Percentiles rank a stretch among this genome's conserved stretches.
These are phyloP conservation scores for Thalassiosira mediterranea DNA, from an alignment of 352 stramenopile species.

Conservation along the genomic window DNA sequence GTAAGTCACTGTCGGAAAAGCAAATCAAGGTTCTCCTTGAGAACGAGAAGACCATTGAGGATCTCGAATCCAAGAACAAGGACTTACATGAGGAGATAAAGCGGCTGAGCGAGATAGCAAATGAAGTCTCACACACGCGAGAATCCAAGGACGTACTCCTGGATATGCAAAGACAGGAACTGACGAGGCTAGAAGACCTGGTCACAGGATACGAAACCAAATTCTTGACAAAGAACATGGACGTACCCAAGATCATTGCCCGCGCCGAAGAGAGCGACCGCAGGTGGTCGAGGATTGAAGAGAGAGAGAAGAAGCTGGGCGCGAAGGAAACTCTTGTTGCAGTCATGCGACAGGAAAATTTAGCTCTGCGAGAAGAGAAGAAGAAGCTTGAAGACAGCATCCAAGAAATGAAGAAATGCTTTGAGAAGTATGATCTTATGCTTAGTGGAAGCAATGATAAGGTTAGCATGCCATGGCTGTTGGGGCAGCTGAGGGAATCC, in stretches of 20 bases:
- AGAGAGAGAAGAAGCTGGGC: slow-evolving; percentile 11
- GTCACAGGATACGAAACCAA: slow-evolving; percentile 29
- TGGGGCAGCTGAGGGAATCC: slow-evolving; percentile 40
- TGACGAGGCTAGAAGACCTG: slow-evolving; percentile 13
- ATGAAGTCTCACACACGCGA: slow-evolving; percentile 9
- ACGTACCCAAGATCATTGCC: slow-evolving; percentile 27
- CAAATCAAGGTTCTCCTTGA: neutral
- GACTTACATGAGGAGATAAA: neutral
- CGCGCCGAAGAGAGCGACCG: slow-evolving; percentile 1
- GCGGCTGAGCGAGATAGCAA: neutral
- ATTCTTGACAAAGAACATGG: slow-evolving; percentile 33
- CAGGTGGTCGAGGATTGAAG: slow-evolving; percentile 4
- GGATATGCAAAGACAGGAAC: slow-evolving; percentile 23
- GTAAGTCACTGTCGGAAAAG: neutral
- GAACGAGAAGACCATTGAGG: neutral
- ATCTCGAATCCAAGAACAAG: neutral
- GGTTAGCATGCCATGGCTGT: slow-evolving; percentile 36
- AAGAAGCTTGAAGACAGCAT: neutral
- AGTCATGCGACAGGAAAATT: neutral
- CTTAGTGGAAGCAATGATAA: slow-evolving; percentile 29
- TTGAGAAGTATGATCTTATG: slow-evolving; percentile 30
- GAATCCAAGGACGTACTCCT: slow-evolving; percentile 27
- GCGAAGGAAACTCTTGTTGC: slow-evolving; percentile 3
- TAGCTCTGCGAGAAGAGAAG: neutral
- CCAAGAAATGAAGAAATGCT: slow-evolving; percentile 1